Evolutionary conservation across 1,284 basidiomycete species (phyloP).

Genomic region (Ustilago shanxiensis): DNA sequence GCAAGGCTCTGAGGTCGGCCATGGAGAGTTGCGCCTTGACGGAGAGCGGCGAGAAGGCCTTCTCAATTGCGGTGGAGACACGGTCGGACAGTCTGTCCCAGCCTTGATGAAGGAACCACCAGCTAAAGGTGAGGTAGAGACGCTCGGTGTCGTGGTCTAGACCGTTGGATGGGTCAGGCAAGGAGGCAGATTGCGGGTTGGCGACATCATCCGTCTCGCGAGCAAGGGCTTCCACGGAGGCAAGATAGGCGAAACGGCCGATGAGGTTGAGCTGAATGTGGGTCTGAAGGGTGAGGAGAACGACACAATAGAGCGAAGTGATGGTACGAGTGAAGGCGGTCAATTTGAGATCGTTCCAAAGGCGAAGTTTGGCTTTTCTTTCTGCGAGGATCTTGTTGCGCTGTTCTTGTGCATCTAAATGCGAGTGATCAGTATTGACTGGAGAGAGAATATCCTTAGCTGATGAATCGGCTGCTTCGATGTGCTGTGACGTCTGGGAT

Average conservation of each 20-base stretch:
- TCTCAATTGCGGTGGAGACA: constrained; percentile 80
- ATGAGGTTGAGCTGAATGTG: constrained; percentile 85
- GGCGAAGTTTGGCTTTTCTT: constrained; percentile 56
- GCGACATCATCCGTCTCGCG: constrained; percentile 22
- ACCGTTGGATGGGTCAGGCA: constrained; percentile 12
- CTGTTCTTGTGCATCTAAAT: constrained; percentile 43
- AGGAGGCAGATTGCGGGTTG: constrained; percentile 6
- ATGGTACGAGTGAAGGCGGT: constrained; percentile 84
- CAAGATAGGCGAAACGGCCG: constrained; percentile 83
- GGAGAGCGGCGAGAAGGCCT: constrained; percentile 79
- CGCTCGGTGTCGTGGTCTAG: constrained; percentile 76
- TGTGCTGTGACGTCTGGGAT: not conserved
- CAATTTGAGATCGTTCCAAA: constrained; percentile 69
- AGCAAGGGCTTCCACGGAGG: constrained; percentile 76
- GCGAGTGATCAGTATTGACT: constrained; percentile 14
- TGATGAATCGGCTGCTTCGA: not conserved
- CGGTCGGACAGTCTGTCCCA: constrained; percentile 84
- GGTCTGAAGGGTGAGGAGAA: constrained; percentile 83
- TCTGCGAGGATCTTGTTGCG: constrained; percentile 41
- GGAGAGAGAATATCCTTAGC: not conserved
- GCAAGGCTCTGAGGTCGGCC: constrained; percentile 76
- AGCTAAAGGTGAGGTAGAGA: constrained; percentile 85
- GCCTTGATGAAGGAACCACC: constrained; percentile 90
- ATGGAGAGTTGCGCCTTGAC: constrained; percentile 80
- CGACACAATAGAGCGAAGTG: constrained; percentile 83